Conservation (phyloP, 2,329 filamentous ascomycete species). For the Aureobasidium sp. region DNA sequence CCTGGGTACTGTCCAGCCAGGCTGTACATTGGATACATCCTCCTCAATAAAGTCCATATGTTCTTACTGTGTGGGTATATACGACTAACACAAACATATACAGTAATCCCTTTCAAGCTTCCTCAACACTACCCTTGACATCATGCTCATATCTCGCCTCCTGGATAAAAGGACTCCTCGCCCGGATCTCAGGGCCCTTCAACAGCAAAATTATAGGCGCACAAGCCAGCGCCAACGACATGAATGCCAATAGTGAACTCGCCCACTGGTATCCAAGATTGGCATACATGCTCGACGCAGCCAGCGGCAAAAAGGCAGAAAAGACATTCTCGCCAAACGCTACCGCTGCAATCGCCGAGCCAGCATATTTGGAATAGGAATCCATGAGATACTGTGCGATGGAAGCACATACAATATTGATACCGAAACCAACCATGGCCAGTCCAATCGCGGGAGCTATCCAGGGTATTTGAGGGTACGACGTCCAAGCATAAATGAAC, state of each 20-base stretch:
- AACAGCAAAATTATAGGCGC: conserved; percentile 37
- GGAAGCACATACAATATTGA: conserved; percentile 37
- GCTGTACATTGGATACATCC: not conserved
- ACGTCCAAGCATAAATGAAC: conserved; percentile 45
- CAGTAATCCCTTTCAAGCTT: not conserved
- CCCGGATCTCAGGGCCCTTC: conserved; percentile 25
- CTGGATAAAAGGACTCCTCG: conserved; percentile 26
- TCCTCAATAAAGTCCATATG: not conserved
- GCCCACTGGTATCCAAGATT: conserved; percentile 42
- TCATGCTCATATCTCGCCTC: conserved; percentile 15
- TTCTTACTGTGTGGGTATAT: not conserved
- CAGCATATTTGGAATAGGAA: conserved; percentile 41
- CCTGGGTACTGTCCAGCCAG: too few species aligned
- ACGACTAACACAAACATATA: not conserved
- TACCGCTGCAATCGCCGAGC: conserved; percentile 40
- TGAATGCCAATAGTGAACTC: conserved; percentile 37
- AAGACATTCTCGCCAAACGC: conserved; percentile 42
- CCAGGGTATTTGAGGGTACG: conserved; percentile 36
- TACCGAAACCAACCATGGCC: conserved; percentile 41
- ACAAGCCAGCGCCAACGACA: conserved; percentile 35
- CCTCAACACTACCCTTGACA: not conserved
- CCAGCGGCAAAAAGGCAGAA: conserved; percentile 40
- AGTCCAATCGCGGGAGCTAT: conserved; percentile 40
- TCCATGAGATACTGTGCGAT: conserved; percentile 43
- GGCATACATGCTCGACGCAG: conserved; percentile 39